phyloP scores from a whole-genome alignment of 768 basidiomycete species.

The Ramaria rubella region DNA sequence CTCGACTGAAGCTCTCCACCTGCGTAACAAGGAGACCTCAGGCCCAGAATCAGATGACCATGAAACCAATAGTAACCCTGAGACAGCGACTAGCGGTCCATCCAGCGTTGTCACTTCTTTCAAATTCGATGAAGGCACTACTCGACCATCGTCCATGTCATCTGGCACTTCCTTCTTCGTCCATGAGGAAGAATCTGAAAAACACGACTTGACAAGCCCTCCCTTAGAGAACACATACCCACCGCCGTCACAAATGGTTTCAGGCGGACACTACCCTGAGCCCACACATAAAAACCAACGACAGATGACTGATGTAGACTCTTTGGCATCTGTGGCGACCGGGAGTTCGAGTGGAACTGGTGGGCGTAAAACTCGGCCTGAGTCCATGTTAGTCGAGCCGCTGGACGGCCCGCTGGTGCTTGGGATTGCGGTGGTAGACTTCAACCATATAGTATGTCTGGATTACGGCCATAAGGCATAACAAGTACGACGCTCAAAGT shows the following conservation, averaged over 20 bases:
- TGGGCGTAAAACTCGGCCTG: slow-evolving; percentile 60
- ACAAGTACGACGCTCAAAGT: not conserved
- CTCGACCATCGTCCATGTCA: slow-evolving; percentile 38
- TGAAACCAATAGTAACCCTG: not conserved
- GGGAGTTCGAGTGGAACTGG: not conserved
- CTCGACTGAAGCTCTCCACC: not conserved
- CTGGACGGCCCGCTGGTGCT: slow-evolving; percentile 60
- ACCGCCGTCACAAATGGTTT: slow-evolving; percentile 39
- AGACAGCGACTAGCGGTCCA: slow-evolving; percentile 2
- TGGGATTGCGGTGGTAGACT: slow-evolving; percentile 89
- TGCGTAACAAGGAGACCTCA: not conserved
- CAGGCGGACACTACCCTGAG: slow-evolving; percentile 36
- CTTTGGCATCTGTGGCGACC: slow-evolving; percentile 52
- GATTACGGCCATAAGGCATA: not conserved
- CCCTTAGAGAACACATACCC: slow-evolving; percentile 40
- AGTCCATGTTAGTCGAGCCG: slow-evolving; percentile 64
- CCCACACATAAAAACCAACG: slow-evolving; percentile 23
- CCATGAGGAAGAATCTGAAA: slow-evolving; percentile 31
- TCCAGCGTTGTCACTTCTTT: slow-evolving; percentile 10
- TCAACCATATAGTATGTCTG: slow-evolving; percentile 73
- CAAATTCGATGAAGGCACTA: slow-evolving; percentile 8
- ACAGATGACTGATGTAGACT: slow-evolving; percentile 35
- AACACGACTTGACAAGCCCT: slow-evolving; percentile 17
- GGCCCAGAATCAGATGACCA: not conserved
- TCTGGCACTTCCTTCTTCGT: slow-evolving; percentile 44